phyloP scores from a whole-genome alignment of 768 basidiomycete genomes.

The Fomitopsis pulvina region DNA sequence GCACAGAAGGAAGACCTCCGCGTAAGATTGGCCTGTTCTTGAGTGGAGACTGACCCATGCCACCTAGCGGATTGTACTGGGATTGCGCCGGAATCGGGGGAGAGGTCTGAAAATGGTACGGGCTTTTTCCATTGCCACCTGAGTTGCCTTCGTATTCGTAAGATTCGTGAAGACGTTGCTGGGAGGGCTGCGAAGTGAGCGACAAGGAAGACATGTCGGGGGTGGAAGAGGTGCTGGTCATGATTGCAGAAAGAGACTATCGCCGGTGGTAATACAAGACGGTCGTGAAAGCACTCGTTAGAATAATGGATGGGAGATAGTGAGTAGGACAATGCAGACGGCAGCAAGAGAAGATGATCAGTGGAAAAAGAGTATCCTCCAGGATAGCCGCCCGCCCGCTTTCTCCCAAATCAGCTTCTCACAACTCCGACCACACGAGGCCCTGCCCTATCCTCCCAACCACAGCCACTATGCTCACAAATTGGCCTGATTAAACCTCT shows the following conservation, averaged over 20 bases:
- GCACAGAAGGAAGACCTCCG: slow-evolving; percentile 66
- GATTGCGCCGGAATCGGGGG: slow-evolving; percentile 49
- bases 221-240: slow-evolving; percentile 66
- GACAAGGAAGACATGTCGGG: slow-evolving; percentile 77
- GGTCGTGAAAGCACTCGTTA: slow-evolving; percentile 21
- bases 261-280: slow-evolving; percentile 12
- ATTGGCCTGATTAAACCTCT: too few species aligned
- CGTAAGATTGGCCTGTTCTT: slow-evolving; percentile 67
- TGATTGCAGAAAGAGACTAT: slow-evolving; percentile 30
- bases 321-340: slow-evolving; percentile 1
- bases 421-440: slow-evolving; percentile 1
- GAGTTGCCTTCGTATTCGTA: slow-evolving; percentile 73
- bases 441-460: background rate
- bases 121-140: slow-evolving; percentile 43
- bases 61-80: slow-evolving; percentile 43
- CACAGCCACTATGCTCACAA: too few species aligned
- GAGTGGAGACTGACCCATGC: slow-evolving; percentile 61
- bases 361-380: background rate
- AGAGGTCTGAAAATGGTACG: slow-evolving; percentile 68
- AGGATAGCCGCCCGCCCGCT: background rate
- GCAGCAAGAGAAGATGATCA: slow-evolving; percentile 9
- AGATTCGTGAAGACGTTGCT: slow-evolving; percentile 81
- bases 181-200: slow-evolving; percentile 53
- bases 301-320: slow-evolving; percentile 12
- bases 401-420: background rate